phyloP scores from a whole-genome alignment of 1,284 basidiomycete species.

The Anthracocystis walkeri region DNA sequence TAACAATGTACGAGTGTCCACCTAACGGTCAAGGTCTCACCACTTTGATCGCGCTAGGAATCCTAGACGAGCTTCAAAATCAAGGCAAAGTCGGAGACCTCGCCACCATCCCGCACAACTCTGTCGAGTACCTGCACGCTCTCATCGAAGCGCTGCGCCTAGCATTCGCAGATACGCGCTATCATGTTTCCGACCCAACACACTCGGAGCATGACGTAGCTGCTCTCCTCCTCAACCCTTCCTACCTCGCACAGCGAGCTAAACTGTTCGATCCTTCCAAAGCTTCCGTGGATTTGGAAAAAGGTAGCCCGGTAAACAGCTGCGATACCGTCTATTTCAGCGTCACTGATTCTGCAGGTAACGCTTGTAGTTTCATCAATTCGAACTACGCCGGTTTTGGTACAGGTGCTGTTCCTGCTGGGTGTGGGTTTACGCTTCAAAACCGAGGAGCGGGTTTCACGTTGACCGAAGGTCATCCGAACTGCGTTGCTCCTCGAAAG shows the following conservation, averaged over 20 bases:
- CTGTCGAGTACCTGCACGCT: conserved; percentile 85
- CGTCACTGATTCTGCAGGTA: conserved; percentile 79
- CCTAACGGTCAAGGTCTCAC: conserved; percentile 97
- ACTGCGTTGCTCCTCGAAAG: conserved; percentile 77
- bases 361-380: conserved; percentile 93
- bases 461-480: conserved; percentile 83
- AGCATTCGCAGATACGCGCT: conserved; percentile 83
- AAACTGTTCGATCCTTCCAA: conserved; percentile 79
- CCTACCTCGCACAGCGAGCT: conserved; percentile 85
- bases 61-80: conserved; percentile 85
- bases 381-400: conserved; percentile 79
- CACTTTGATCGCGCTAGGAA: conserved; percentile 88
- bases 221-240: conserved; percentile 71
- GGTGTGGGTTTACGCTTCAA: conserved; percentile 94
- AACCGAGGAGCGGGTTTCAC: conserved; percentile 90
- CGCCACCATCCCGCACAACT: conserved; percentile 85
- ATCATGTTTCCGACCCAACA: conserved; percentile 89
- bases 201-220: conserved; percentile 77
- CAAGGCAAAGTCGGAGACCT: conserved; percentile 79
- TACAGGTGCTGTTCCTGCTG: conserved; percentile 82
- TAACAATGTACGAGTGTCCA: conserved; percentile 77
- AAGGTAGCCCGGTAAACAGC: conserved; percentile 82
- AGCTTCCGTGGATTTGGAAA: conserved; percentile 77
- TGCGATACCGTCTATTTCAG: conserved; percentile 95
- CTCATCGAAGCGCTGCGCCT: conserved; percentile 84